phyloP scores from a whole-genome alignment of 1,139 yeast genomes.

The Saccharomyces pastorianus region DNA sequence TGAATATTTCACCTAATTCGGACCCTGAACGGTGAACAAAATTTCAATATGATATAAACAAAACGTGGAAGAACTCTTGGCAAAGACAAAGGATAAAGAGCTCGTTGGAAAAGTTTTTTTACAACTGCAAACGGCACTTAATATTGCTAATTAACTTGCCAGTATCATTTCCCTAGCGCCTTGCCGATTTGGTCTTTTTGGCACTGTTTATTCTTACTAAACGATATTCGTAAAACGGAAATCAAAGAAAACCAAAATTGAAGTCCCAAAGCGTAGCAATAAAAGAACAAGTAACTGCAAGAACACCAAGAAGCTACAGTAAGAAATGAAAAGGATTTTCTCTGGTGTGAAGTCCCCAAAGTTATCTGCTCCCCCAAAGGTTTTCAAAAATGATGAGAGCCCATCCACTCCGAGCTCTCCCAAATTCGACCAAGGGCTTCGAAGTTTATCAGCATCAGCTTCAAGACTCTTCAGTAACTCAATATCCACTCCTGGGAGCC shows the following conservation, averaged over 20 bases:
- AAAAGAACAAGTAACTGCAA: not conserved
- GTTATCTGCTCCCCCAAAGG: slow-evolving; percentile 13
- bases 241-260: not conserved
- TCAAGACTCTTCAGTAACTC: slow-evolving; percentile 1
- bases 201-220: not conserved
- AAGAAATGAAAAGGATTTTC: slow-evolving; percentile 14
- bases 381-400: slow-evolving; percentile 3
- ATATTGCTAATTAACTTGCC: not conserved
- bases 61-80: not conserved
- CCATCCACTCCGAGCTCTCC: not conserved
- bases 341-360: slow-evolving; percentile 15
- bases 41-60: not conserved
- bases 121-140: not conserved
- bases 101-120: not conserved
- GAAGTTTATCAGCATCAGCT: not conserved
- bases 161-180: not conserved
- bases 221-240: not conserved
- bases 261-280: not conserved
- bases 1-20: not conserved
- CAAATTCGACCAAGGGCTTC: not conserved
- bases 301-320: not conserved
- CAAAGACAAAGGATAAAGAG: not conserved
- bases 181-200: not conserved
- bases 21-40: not conserved
- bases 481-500: not conserved